These are phyloP conservation scores for Biancaea sappan DNA, from an alignment of 306 rosid species.

Conservation along the genomic window DNA sequence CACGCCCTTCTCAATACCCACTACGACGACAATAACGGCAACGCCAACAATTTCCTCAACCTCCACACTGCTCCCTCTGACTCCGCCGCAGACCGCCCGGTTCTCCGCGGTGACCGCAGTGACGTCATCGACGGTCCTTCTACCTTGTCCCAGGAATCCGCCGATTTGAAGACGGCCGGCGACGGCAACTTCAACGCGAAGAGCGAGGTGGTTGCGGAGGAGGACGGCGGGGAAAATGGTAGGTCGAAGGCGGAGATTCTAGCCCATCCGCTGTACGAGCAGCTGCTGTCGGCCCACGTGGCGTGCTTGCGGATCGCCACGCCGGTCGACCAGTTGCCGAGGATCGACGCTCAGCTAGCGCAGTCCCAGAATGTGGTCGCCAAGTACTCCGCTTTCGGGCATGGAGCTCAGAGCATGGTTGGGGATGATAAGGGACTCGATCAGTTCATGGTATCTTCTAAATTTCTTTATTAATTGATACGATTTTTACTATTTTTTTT, in stretches of 20 bases:
- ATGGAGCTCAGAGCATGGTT: constrained; percentile 49
- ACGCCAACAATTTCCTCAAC: constrained; percentile 62
- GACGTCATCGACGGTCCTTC: constrained; percentile 68
- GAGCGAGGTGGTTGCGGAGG: constrained; percentile 47
- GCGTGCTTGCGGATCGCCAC: constrained; percentile 86
- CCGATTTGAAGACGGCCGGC: constrained; percentile 45
- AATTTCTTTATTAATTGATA: neutral
- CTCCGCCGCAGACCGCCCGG: constrained; percentile 57
- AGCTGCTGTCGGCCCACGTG: constrained; percentile 78
- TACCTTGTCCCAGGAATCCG: constrained; percentile 53
- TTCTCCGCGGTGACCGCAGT: constrained; percentile 70
- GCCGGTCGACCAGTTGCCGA: constrained; percentile 83
- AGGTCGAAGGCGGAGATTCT: constrained; percentile 73
- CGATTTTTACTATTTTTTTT: neutral
- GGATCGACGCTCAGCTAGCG: constrained; percentile 82
- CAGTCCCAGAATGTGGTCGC: constrained; percentile 80
- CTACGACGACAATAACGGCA: constrained; percentile 31
- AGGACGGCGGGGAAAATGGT: constrained; percentile 61
- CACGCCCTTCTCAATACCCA: constrained; percentile 74
- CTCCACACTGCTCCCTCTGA: constrained; percentile 66
- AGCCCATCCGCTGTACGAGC: constrained; percentile 77
- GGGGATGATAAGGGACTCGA: constrained; percentile 77
- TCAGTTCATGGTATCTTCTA: constrained; percentile 64
- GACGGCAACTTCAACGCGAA: constrained; percentile 34
- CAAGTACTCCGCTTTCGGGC: constrained; percentile 66